These are phyloP conservation scores for Candida sp. DNA, from an alignment of 1,139 yeast genomes.

Conservation along the genomic window DNA sequence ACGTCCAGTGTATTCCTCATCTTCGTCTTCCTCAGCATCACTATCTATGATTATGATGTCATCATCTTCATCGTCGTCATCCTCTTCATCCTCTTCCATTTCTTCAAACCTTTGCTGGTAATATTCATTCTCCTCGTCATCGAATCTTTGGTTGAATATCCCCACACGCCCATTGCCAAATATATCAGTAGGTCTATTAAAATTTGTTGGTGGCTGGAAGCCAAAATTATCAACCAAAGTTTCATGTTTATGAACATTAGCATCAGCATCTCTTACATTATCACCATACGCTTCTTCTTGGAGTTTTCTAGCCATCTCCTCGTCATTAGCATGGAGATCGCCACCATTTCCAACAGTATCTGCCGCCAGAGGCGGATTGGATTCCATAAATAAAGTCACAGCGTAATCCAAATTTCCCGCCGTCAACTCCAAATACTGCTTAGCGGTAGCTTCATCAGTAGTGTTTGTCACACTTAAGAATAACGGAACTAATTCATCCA, in stretches of 20 bases:
- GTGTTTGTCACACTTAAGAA: constrained; percentile 86
- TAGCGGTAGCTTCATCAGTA: constrained; percentile 66
- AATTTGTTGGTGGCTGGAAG: constrained; percentile 7
- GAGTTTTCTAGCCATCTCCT: constrained; percentile 56
- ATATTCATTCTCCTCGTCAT: constrained; percentile 27
- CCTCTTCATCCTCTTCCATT: constrained; percentile 13
- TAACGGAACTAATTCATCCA: constrained; percentile 44
- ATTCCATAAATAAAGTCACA: constrained; percentile 78
- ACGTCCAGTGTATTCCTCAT: constrained; percentile 11
- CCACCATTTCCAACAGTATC: constrained; percentile 13
- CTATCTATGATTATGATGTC: constrained; percentile 25
- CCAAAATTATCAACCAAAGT: constrained; percentile 52
- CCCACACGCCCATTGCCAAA: constrained; percentile 43
- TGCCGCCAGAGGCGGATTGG: constrained; percentile 23
- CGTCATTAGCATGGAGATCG: constrained; percentile 38
- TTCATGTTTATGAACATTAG: constrained; percentile 80
- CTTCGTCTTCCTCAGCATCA: constrained; percentile 28
- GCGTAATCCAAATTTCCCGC: constrained; percentile 83
- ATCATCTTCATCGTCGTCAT: constrained; percentile 18
- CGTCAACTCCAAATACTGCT: constrained; percentile 75
- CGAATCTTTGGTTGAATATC: constrained; percentile 42
- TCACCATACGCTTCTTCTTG: constrained; percentile 61
- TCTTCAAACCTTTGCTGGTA: constrained; percentile 27
- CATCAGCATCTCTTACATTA: constrained; percentile 59
- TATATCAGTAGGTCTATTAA: constrained; percentile 28